These are phyloP conservation scores for Gastrolobium villosum DNA, from an alignment of 306 rosid species.

Conservation along the genomic window DNA sequence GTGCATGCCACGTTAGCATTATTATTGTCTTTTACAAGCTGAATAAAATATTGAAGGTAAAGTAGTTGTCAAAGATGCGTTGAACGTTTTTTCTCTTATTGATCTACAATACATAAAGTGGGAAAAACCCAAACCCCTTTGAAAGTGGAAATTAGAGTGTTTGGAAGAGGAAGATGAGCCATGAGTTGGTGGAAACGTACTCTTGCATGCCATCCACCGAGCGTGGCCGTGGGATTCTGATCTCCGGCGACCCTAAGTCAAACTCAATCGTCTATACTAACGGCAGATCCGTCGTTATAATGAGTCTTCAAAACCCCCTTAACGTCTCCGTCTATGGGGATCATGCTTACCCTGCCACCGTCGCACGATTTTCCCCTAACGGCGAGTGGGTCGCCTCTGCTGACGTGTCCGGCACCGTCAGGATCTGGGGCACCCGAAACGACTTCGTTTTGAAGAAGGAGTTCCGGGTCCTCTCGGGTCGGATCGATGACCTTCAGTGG, in stretches of 20 bases:
- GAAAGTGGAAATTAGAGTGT: too few species aligned
- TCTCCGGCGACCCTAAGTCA: conserved; percentile 86
- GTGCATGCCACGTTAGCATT: too few species aligned
- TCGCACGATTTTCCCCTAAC: conserved; percentile 91
- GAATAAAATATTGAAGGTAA: too few species aligned
- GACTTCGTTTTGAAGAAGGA: conserved; percentile 91
- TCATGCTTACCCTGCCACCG: conserved; percentile 88
- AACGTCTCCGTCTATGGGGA: conserved; percentile 86
- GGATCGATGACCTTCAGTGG: conserved; percentile 99
- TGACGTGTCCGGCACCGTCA: conserved; percentile 82
- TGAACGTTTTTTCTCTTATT: too few species aligned
- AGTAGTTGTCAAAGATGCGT: too few species aligned
- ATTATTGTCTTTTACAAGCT: too few species aligned
- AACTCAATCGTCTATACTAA: conserved; percentile 76
- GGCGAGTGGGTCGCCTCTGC: conserved; percentile 97
- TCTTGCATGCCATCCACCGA: conserved; percentile 84
- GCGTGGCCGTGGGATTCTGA: conserved; percentile 95
- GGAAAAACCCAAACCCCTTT: too few species aligned
- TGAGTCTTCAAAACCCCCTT: conserved; percentile 84
- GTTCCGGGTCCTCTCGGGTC: conserved; percentile 82
- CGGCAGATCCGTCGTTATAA: conserved; percentile 84
- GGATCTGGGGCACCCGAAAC: conserved; percentile 94
- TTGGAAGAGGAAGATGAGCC: conserved; percentile 41
- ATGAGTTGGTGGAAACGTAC: conserved; percentile 77
- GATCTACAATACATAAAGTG: too few species aligned